phyloP scores from a whole-genome alignment of 2,329 filamentous ascomycete genomes.

The Mariannaea elegans region DNA sequence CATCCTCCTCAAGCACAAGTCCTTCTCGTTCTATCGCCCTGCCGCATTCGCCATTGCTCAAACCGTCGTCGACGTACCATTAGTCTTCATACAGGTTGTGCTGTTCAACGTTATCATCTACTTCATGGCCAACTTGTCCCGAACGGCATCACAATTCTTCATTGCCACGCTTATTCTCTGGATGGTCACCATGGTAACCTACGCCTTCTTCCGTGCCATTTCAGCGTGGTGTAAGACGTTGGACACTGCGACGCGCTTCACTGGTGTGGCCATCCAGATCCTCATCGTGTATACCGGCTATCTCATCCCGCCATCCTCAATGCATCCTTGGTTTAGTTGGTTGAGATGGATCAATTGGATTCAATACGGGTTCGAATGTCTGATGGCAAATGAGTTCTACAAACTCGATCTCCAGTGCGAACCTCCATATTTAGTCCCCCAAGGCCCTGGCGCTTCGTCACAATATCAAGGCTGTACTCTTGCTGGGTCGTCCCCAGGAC shows the following conservation, averaged over 20 bases:
- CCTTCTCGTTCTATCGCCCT: slow-evolving; percentile 73
- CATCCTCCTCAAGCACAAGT: slow-evolving; percentile 75
- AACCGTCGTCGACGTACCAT: slow-evolving; percentile 66
- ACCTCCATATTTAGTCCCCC: slow-evolving; percentile 65
- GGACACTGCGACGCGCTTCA: slow-evolving; percentile 69
- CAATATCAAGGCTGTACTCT: slow-evolving; percentile 64
- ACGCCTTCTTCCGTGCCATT: slow-evolving; percentile 66
- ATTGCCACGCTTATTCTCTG: slow-evolving; percentile 71
- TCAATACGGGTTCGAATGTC: slow-evolving; percentile 75
- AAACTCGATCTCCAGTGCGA: slow-evolving; percentile 66
- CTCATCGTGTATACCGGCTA: slow-evolving; percentile 76
- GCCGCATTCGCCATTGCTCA: slow-evolving; percentile 66
- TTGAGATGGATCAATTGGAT: slow-evolving; percentile 73
- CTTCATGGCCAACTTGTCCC: slow-evolving; percentile 78
- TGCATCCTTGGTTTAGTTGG: slow-evolving; percentile 71
- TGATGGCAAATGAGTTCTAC: slow-evolving; percentile 72
- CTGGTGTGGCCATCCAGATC: slow-evolving; percentile 66
- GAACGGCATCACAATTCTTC: slow-evolving; percentile 73
- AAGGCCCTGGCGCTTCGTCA: slow-evolving; percentile 42
- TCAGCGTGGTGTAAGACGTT: slow-evolving; percentile 67
- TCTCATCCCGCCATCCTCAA: slow-evolving; percentile 64
- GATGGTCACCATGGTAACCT: slow-evolving; percentile 65
- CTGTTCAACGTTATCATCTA: slow-evolving; percentile 78
- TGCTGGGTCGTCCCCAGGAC: slow-evolving; percentile 55
- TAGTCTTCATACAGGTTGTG: slow-evolving; percentile 70